Base-by-base conservation (phyloP, 768 basidiomycete species). In the Hericium coralloides region DNA sequence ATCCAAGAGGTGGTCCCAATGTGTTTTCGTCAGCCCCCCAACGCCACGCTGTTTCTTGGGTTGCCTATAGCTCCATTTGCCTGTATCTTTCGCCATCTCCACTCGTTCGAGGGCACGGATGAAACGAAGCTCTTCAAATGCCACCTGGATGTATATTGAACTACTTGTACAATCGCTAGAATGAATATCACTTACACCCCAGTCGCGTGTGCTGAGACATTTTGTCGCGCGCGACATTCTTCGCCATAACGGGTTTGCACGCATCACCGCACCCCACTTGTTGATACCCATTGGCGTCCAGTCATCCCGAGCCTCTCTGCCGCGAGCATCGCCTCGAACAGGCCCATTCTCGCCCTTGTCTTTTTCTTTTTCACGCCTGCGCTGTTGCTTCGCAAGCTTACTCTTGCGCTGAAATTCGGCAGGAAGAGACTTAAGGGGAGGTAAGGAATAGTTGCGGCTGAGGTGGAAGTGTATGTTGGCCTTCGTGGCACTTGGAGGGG, bases 1-100 rank as follows among this genome's bases (percentile, higher is more conserved):
- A 59, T 98, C 95, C 69, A 99, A 72, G 37, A 99, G 76, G 70
- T 94, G 89, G 68, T 98, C 97, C 92, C 92, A 95, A 66, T 98
- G 93, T 0, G 87, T 83, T 72, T 95, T 97, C 2, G 76, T 74
- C 51, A 85, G 63, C 1, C 85, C 83, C 20, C 86, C 84, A 17
- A 93, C 78, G 26, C 84, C 87, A 58, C 89, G 79, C 66, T 95
- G 91, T 70, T 94, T 95, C 72, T 95, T 98, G 10, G 94, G 93
- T 66, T 99, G 97, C 53, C 95, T 75, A 64, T 95, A 91, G 62
- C 89, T 88, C 95, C 97, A 99, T 38, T 82, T 76, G 3, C 85
- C 85, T 12, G 79, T 80, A 25, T 81, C 78, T 69, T 97, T 95
- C 57, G 98, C 78, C 26, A 74, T 69, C 58, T 98, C 94, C 50